A percentile compares a stretch with the other conserved stretches of the same genome.
These are phyloP conservation scores for Barnettozyma sucrosica DNA, from an alignment of 805 yeast species.

Conservation along the genomic window DNA sequence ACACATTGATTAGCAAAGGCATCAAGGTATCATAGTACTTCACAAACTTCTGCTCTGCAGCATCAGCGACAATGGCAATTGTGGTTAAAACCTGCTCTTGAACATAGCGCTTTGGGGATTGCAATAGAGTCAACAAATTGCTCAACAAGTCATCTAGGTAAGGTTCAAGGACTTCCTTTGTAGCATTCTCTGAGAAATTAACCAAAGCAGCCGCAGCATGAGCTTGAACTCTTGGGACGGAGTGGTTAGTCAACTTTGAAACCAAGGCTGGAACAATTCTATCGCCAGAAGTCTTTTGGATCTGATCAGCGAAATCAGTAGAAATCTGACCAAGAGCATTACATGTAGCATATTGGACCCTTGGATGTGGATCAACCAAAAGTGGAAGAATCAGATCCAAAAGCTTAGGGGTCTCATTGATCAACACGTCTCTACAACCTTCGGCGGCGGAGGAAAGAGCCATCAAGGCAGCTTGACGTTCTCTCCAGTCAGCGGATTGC, in stretches of 20 bases:
- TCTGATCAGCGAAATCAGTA: conserved; percentile 87
- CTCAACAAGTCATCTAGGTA: conserved; percentile 76
- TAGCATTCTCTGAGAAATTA: conserved; percentile 88
- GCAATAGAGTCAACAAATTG: conserved; percentile 68
- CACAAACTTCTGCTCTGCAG: conserved; percentile 80
- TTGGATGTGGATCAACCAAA: conserved; percentile 79
- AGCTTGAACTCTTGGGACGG: conserved; percentile 90
- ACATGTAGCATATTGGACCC: conserved; percentile 97
- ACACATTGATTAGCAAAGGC: conserved; percentile 78
- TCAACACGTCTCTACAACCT: conserved; percentile 88
- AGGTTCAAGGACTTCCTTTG: conserved; percentile 86
- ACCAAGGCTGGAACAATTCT: conserved; percentile 84
- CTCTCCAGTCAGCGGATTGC: conserved; percentile 76
- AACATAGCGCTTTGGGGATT: conserved; percentile 84
- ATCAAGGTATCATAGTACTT: conserved; percentile 93
- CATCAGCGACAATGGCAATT: conserved; percentile 94
- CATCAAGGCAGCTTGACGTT: conserved; percentile 95
- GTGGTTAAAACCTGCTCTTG: conserved; percentile 97
- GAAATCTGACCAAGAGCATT: conserved; percentile 96
- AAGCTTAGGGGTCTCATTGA: conserved; percentile 72
- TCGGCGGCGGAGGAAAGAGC: conserved; percentile 96
- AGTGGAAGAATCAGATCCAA: conserved; percentile 81
- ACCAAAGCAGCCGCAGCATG: conserved; percentile 99
- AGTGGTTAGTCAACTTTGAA: conserved; percentile 63
- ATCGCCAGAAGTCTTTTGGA: conserved; percentile 76